A percentile compares a stretch with the other conserved stretches of the same genome.
phyloP scores from a whole-genome alignment of 306 rosid species.

The Ammopiptanthus mongolicus region DNA sequence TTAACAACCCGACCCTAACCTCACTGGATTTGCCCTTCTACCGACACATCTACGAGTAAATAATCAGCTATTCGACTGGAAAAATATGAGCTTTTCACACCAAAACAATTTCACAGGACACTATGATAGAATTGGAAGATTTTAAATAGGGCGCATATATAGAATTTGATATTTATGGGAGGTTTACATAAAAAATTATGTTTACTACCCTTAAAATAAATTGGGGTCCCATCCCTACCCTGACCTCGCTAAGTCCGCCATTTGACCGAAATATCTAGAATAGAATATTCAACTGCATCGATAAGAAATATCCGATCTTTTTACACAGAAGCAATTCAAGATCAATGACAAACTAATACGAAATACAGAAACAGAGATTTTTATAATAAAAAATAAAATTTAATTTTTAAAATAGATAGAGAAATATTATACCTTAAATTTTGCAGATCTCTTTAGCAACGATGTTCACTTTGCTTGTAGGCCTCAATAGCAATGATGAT shows the following conservation, averaged over 20 bases:
- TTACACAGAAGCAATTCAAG: background rate
- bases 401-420: background rate
- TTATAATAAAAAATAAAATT: background rate
- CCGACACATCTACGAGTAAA: background rate
- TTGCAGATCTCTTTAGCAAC: background rate
- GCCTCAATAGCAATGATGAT: background rate
- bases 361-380: background rate
- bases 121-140: background rate
- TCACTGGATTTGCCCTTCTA: background rate
- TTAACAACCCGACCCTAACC: no score
- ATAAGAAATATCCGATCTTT: background rate
- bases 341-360: background rate
- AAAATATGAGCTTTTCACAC: background rate
- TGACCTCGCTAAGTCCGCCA: background rate
- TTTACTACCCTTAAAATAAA: background rate
- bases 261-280: background rate
- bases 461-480: background rate
- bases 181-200: background rate
- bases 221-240: background rate
- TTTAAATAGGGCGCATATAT: background rate
- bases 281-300: background rate
- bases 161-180: background rate
- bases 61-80: no score
- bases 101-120: background rate
- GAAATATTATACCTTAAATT: background rate